A percentile compares a stretch with the other conserved stretches of the same genome.
These are phyloP conservation scores for Rachicladosporium sp. DNA, from an alignment of 2,329 filamentous ascomycete species.

Conservation along the genomic window DNA sequence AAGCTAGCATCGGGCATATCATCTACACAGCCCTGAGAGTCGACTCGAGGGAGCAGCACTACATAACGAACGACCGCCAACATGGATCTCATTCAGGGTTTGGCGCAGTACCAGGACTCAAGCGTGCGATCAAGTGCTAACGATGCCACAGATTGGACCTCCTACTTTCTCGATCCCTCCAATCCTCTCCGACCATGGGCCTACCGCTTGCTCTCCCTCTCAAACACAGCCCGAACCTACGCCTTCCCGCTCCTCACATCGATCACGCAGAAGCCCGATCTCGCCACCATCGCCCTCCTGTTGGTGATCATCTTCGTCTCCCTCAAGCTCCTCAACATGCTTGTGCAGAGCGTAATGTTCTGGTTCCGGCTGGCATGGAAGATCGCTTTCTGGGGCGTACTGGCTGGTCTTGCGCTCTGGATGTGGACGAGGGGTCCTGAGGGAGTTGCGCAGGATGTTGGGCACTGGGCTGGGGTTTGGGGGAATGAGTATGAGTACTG, in stretches of 20 bases:
- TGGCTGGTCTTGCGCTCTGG: conserved; percentile 46
- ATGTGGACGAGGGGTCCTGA: conserved; percentile 50
- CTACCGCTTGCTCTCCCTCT: conserved; percentile 9
- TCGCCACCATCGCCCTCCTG: conserved; percentile 43
- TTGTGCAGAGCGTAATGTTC: conserved; percentile 61
- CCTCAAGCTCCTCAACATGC: conserved; percentile 53
- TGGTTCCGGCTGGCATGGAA: conserved; percentile 58
- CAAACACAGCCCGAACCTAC: conserved; percentile 13
- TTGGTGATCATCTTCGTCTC: conserved; percentile 51
- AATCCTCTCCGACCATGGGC: conserved; percentile 9
- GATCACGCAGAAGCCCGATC: conserved; percentile 28
- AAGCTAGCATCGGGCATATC: not conserved
- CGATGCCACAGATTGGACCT: conserved; percentile 18
- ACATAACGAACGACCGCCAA: conserved; percentile 1
- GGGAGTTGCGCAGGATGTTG: conserved; percentile 49
- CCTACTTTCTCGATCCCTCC: conserved; percentile 15
- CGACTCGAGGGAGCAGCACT: not conserved
- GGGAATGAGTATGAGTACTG: conserved; percentile 2
- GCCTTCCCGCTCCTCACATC: conserved; percentile 18
- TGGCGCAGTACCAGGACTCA: not conserved
- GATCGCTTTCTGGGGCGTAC: conserved; percentile 50
- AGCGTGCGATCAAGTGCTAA: not conserved
- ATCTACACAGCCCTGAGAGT: not conserved
- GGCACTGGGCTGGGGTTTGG: conserved; percentile 1
- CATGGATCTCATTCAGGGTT: conserved; percentile 22